Percentiles rank a stretch among this genome's conserved stretches.
phyloP scores from a whole-genome alignment of 495 filamentous ascomycete species.

The Trichoderma orchidacearum region DNA sequence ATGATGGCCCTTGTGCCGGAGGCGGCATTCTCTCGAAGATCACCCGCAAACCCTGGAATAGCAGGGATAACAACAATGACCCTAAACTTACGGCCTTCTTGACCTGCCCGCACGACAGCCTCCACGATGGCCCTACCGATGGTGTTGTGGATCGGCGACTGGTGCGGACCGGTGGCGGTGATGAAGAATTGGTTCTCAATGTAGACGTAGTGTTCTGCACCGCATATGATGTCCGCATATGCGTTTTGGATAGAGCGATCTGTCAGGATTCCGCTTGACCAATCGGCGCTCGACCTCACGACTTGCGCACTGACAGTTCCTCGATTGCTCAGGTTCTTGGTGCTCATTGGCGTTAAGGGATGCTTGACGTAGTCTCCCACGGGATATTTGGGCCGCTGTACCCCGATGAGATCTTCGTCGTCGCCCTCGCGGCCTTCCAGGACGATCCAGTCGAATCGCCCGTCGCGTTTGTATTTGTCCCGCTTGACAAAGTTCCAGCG shows the following conservation, averaged over 20 bases:
- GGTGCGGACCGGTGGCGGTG: constrained; percentile 80
- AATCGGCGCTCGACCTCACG: constrained; percentile 77
- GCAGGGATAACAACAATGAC: constrained; percentile 83
- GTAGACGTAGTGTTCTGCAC: constrained; percentile 83
- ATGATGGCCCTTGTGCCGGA: constrained; percentile 86
- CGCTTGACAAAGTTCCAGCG: constrained; percentile 96
- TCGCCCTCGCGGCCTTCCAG: constrained; percentile 68
- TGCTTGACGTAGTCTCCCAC: constrained; percentile 79
- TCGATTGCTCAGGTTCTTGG: constrained; percentile 26
- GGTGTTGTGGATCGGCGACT: constrained; percentile 72
- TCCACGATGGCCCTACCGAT: constrained; percentile 84
- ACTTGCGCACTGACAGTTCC: constrained; percentile 74
- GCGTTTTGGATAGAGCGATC: constrained; percentile 92
- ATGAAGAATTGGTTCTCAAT: constrained; percentile 99
- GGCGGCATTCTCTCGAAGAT: constrained; percentile 69
- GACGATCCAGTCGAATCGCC: constrained; percentile 67
- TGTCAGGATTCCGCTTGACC: constrained; percentile 84
- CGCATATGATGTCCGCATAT: constrained; percentile 70
- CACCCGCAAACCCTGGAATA: constrained; percentile 87
- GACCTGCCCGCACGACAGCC: constrained; percentile 66
- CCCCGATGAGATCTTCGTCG: constrained; percentile 71
- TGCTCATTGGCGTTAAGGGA: constrained; percentile 50
- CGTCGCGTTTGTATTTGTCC: constrained; percentile 89
- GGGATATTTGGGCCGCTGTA: constrained; percentile 74
- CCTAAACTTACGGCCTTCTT: constrained; percentile 79